phyloP scores from a whole-genome alignment of 306 rosid genomes.

The Betula pendula region DNA sequence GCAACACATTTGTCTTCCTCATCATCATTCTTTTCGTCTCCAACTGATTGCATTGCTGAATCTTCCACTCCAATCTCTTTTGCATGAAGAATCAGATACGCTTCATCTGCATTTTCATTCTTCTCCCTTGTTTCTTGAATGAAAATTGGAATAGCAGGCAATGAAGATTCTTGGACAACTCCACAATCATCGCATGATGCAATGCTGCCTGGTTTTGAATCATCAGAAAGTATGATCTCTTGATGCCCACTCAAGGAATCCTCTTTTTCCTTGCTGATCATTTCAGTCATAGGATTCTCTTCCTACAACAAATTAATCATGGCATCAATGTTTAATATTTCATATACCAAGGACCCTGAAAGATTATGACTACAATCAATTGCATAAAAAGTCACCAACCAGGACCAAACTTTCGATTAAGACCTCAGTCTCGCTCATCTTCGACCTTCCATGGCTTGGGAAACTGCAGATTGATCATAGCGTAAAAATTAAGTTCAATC shows the following conservation, averaged over 20 bases:
- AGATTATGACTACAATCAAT: background rate
- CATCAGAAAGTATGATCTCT: constrained; percentile 35
- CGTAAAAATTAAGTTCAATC: background rate
- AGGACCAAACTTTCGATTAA: constrained; percentile 20
- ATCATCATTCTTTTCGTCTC: constrained; percentile 8
- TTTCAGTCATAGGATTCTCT: constrained; percentile 26
- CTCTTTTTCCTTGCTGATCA: background rate
- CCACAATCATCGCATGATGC: constrained; percentile 26
- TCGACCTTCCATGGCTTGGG: constrained; percentile 14
- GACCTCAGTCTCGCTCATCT: constrained; percentile 14
- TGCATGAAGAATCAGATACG: background rate
- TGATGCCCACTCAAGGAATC: constrained; percentile 24
- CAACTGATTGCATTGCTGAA: constrained; percentile 3
- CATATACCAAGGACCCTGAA: background rate
- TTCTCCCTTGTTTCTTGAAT: background rate
- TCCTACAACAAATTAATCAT: constrained; percentile 25
- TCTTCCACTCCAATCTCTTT: background rate
- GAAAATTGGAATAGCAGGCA: background rate
- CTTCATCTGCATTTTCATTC: background rate
- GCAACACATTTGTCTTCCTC: constrained; percentile 10
- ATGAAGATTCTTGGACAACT: constrained; percentile 1
- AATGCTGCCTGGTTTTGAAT: constrained; percentile 38
- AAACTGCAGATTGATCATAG: background rate
- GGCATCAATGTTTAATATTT: background rate
- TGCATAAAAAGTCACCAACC: constrained; percentile 25